Conservation (phyloP, 371 early-diverging fungal genomes). For the Chytridium lagenaria region DNA sequence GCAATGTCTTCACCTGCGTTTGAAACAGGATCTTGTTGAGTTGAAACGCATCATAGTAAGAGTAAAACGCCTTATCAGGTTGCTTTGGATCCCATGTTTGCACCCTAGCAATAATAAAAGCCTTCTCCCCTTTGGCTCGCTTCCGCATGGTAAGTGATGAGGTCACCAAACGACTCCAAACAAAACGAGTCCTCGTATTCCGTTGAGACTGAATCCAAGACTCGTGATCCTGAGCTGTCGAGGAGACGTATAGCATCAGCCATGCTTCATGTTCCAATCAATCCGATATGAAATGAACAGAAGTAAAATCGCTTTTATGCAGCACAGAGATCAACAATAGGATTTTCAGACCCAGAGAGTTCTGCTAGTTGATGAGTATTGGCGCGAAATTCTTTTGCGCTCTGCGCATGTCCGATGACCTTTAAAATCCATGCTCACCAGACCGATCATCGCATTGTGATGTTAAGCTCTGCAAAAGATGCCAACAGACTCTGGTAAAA, state of each 20-base stretch:
- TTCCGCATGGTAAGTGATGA: constrained; percentile 43
- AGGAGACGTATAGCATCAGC: constrained; percentile 52
- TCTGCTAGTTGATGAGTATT: too few species aligned
- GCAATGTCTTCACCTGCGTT: too few species aligned
- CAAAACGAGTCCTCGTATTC: constrained; percentile 63
- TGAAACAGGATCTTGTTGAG: constrained; percentile 68
- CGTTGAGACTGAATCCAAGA: constrained; percentile 54
- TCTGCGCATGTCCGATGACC: too few species aligned
- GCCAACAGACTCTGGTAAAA: too few species aligned
- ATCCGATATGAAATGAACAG: too few species aligned
- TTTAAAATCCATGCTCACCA: too few species aligned
- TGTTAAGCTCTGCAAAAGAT: too few species aligned
- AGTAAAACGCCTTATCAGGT: constrained; percentile 61
- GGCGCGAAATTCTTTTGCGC: too few species aligned
- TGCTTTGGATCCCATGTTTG: constrained; percentile 68
- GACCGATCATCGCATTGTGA: too few species aligned
- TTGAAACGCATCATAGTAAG: constrained; percentile 65
- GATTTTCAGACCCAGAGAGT: too few species aligned
- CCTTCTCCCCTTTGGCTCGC: constrained; percentile 48
- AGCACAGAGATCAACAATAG: background rate
- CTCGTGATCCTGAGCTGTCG: constrained; percentile 50
- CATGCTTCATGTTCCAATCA: constrained; percentile 23
- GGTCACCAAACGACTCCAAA: constrained; percentile 61
- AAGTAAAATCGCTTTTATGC: too few species aligned
- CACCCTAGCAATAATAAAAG: constrained; percentile 63